Percentiles rank a stretch among this genome's conserved stretches.
Conservation (phyloP, 2,329 filamentous ascomycete species). For the Chaetomium olivaceum region DNA sequence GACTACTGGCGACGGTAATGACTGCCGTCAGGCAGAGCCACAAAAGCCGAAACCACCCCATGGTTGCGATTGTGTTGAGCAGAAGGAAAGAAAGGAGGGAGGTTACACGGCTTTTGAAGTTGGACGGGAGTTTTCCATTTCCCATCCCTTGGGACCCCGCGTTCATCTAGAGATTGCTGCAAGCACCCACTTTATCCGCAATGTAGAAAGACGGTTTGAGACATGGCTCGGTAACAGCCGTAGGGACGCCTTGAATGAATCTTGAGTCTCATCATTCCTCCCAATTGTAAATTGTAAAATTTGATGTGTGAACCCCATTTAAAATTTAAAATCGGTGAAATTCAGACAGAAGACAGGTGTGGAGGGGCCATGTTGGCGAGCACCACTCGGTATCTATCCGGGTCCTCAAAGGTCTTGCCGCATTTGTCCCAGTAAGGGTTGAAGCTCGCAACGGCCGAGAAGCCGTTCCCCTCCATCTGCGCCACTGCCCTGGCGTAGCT, state of each 20-base stretch:
- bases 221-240: not conserved
- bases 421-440: conserved; percentile 49
- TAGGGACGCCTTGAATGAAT: not conserved
- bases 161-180: conserved; percentile 2
- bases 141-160: not conserved
- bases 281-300: not conserved
- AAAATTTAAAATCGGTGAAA: not conserved
- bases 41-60: conserved; percentile 29
- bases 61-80: conserved; percentile 5
- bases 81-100: not conserved
- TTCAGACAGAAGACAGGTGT: conserved; percentile 6
- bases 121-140: not conserved
- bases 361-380: conserved; percentile 38
- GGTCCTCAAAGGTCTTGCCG: conserved; percentile 48
- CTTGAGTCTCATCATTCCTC: not conserved
- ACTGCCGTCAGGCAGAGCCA: conserved; percentile 8
- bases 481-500: conserved; percentile 37
- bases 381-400: conserved; percentile 49
- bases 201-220: not conserved
- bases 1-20: conserved; percentile 19
- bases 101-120: not conserved
- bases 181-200: conserved; percentile 17
- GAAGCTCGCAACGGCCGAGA: conserved; percentile 40
- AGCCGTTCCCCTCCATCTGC: conserved; percentile 41
- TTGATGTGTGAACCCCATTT: no score